These are phyloP conservation scores for Onygena corvina DNA, from an alignment of 2,329 filamentous ascomycete genomes.

Conservation along the genomic window DNA sequence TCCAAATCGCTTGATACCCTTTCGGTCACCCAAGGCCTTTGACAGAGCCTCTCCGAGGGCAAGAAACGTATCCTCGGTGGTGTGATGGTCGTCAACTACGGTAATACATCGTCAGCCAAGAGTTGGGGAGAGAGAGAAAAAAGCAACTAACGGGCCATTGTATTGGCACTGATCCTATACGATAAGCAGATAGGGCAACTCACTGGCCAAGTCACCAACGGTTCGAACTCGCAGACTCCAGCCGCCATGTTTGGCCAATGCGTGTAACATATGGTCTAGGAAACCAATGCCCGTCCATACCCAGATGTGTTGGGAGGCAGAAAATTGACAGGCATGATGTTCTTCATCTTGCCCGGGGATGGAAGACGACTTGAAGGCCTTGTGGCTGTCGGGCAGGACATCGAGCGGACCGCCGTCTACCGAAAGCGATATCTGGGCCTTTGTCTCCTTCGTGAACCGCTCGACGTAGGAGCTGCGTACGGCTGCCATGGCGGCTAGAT, in stretches of 20 bases:
- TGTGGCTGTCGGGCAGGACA: constrained; percentile 7
- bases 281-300: constrained; percentile 93
- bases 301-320: constrained; percentile 71
- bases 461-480: constrained; percentile 62
- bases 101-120: not conserved
- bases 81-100: constrained; percentile 94
- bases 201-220: constrained; percentile 83
- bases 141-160: not conserved
- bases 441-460: constrained; percentile 95
- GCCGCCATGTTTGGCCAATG: constrained; percentile 85
- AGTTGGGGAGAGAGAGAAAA: not conserved
- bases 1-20: constrained; percentile 80
- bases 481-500: constrained; percentile 1
- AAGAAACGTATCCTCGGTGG: constrained; percentile 87
- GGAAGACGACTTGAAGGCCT: constrained; percentile 36
- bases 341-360: constrained; percentile 36
- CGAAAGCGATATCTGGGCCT: constrained; percentile 84
- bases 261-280: constrained; percentile 97
- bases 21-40: constrained; percentile 60
- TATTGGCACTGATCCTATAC: not conserved
- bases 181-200: constrained; percentile 24
- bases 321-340: constrained; percentile 71
- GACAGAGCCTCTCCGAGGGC: constrained; percentile 80
- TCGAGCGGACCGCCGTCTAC: constrained; percentile 67
- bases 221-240: constrained; percentile 80